phyloP scores from a whole-genome alignment of 2,329 filamentous ascomycete genomes.

The Fusarium gaditjirri region DNA sequence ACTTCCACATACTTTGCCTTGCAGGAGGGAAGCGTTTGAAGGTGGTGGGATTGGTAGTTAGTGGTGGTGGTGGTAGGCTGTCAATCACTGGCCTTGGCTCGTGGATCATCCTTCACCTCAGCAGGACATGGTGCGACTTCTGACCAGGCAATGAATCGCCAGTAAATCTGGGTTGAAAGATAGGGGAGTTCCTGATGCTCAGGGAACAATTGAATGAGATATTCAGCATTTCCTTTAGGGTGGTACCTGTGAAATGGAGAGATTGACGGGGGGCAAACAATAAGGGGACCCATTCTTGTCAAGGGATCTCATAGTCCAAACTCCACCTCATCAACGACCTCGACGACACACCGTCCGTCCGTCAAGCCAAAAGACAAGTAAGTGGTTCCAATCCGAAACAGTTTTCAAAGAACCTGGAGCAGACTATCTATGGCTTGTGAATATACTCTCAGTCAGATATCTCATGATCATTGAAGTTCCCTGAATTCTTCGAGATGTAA shows the following conservation, averaged over 20 bases:
- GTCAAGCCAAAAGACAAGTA: conserved; percentile 20
- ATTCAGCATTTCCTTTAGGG: neutral
- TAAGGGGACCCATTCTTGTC: conserved; percentile 20
- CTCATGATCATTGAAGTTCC: neutral
- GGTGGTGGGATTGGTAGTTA: conserved; percentile 7
- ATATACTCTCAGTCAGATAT: neutral
- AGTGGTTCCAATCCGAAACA: conserved; percentile 28
- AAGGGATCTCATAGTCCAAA: conserved; percentile 29
- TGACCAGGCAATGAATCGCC: neutral
- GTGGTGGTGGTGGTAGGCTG: conserved; percentile 21
- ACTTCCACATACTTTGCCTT: conserved; percentile 2
- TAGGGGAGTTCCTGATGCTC: neutral
- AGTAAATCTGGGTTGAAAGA: neutral
- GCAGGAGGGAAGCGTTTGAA: conserved; percentile 8
- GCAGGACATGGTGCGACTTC: conserved; percentile 18
- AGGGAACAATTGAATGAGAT: conserved; percentile 1
- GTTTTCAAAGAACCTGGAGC: neutral
- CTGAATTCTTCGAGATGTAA: no score
- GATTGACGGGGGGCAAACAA: conserved; percentile 8
- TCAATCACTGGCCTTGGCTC: conserved; percentile 21
- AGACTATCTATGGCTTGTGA: neutral
- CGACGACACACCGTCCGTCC: conserved; percentile 36
- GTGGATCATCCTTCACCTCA: conserved; percentile 24
- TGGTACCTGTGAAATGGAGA: neutral
- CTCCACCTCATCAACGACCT: conserved; percentile 32